Evolutionary conservation across 257 asterid species (phyloP).

Genomic region (Knoxia roxburghii): DNA sequence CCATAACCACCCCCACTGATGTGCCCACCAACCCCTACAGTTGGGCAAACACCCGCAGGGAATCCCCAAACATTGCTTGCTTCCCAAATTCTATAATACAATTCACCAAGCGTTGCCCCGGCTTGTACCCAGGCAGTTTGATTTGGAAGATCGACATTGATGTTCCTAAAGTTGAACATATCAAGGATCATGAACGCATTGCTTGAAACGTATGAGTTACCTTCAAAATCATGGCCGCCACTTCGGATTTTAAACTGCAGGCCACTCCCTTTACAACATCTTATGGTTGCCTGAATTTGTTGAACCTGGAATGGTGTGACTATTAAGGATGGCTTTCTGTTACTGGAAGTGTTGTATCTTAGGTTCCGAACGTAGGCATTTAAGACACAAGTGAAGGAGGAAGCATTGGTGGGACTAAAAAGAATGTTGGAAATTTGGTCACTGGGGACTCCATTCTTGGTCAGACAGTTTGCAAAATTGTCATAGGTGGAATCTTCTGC

Average conservation of each 20-base stretch:
- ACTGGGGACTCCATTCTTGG: constrained; percentile 9
- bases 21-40: constrained; percentile 36
- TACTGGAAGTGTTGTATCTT: constrained; percentile 22
- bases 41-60: constrained; percentile 44
- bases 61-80: constrained; percentile 24
- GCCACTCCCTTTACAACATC: constrained; percentile 25
- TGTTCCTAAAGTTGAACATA: constrained; percentile 32
- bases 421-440: constrained; percentile 13
- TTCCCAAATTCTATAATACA: constrained; percentile 35
- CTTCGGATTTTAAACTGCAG: constrained; percentile 41
- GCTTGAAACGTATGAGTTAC: constrained; percentile 28
- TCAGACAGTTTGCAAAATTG: constrained; percentile 25
- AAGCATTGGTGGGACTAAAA: constrained; percentile 21
- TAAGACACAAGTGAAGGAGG: constrained; percentile 20
- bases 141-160: constrained; percentile 13
- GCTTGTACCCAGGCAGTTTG: constrained; percentile 36
- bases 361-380: constrained; percentile 27
- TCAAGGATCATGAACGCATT: constrained; percentile 28
- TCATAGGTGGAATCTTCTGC: constrained; percentile 13
- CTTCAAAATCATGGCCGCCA: constrained; percentile 56
- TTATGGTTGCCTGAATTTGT: constrained; percentile 20
- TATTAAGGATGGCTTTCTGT: constrained; percentile 33
- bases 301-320: constrained; percentile 24
- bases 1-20: constrained; percentile 24
- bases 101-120: constrained; percentile 39